A percentile compares a stretch with the other conserved stretches of the same genome.
These are phyloP conservation scores for Pharus latifolius DNA, from an alignment of 176 grass and related monocot genomes.

Conservation along the genomic window DNA sequence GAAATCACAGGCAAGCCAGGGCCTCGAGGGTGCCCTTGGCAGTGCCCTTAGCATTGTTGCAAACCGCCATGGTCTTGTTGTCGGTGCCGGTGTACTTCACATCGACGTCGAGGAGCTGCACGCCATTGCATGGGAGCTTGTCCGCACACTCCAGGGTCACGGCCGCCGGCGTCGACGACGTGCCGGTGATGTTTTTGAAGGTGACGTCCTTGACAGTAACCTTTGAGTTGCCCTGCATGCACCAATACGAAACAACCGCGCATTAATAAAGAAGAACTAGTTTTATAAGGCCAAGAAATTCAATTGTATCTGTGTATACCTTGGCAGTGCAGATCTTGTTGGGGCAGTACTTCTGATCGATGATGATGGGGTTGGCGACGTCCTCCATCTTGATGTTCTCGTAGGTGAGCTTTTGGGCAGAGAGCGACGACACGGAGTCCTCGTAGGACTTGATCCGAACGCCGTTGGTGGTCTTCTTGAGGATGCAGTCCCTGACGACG, in stretches of 20 bases:
- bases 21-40: too few species aligned
- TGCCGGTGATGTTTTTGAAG: conserved; percentile 18
- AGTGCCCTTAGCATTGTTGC: too few species aligned
- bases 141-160: conserved; percentile 9
- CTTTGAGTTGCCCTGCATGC: conserved; percentile 14
- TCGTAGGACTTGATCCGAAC: conserved; percentile 28
- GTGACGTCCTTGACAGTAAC: conserved; percentile 6
- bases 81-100: neutral
- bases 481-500: conserved; percentile 11
- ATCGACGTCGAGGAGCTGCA: conserved; percentile 6
- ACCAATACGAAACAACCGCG: neutral
- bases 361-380: conserved; percentile 28
- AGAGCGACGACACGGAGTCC: neutral
- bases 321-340: neutral
- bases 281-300: too few species aligned
- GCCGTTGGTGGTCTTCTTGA: conserved; percentile 10
- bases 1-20: too few species aligned
- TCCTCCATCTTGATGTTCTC: conserved; percentile 14
- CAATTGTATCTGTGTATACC: neutral
- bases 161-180: neutral
- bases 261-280: too few species aligned
- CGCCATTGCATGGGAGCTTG: neutral
- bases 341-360: too few species aligned
- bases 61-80: neutral
- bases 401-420: conserved; percentile 1